Evolutionary conservation across 2,329 filamentous ascomycete genomes (phyloP).

Genomic region (Thyridium curvatum): DNA sequence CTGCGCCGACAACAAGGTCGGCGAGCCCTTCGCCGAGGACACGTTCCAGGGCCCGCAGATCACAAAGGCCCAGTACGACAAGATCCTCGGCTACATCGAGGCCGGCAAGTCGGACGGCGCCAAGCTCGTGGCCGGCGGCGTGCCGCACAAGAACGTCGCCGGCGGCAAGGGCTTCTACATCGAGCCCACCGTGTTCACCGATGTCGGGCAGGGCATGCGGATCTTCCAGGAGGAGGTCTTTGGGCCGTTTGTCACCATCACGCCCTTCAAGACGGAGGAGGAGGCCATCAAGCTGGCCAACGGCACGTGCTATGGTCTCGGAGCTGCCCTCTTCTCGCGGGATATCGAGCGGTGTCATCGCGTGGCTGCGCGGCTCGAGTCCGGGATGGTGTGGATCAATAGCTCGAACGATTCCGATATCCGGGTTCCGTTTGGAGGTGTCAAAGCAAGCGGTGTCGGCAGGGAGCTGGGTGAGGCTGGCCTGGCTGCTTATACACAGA

Average conservation of each 20-base stretch:
- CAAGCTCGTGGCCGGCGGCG: conserved; percentile 48
- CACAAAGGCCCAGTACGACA: conserved; percentile 55
- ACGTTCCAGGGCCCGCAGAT: conserved; percentile 54
- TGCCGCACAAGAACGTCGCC: conserved; percentile 1
- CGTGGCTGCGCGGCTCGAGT: conserved; percentile 45
- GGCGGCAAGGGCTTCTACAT: conserved; percentile 10
- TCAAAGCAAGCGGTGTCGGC: conserved; percentile 55
- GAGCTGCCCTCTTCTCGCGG: conserved; percentile 47
- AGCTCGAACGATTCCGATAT: conserved; percentile 8
- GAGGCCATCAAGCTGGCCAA: conserved; percentile 44
- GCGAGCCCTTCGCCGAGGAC: conserved; percentile 51
- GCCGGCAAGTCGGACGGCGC: conserved; percentile 54
- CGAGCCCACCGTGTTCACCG: conserved; percentile 10
- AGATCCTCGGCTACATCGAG: conserved; percentile 58
- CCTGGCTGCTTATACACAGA: conserved; percentile 32
- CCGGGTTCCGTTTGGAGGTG: conserved; percentile 26
- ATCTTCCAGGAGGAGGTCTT: conserved; percentile 49
- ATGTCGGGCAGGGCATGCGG: conserved; percentile 7
- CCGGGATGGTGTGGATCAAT: conserved; percentile 44
- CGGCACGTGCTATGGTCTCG: conserved; percentile 49
- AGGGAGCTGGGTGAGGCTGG: conserved; percentile 39
- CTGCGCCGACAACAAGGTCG: conserved; percentile 51
- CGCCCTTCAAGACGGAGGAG: conserved; percentile 43
- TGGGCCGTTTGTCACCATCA: conserved; percentile 49
- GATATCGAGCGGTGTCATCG: conserved; percentile 38